phyloP scores from a whole-genome alignment of 345 rosid genomes.

The Leavenworthia alabamica region DNA sequence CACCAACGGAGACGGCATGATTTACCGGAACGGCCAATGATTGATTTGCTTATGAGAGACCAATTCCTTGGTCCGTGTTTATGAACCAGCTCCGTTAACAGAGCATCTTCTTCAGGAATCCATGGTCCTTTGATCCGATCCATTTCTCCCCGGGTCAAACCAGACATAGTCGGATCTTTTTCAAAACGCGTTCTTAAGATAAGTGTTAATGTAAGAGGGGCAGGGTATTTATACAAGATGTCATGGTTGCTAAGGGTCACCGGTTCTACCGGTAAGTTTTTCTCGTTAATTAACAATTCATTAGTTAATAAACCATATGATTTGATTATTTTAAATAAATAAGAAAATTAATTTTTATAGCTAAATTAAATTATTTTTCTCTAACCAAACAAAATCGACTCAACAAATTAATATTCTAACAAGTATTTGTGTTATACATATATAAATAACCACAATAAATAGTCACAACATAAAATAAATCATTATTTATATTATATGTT shows the following conservation, averaged over 20 bases:
- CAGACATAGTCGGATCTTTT: conserved; percentile 5
- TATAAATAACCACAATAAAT: background rate
- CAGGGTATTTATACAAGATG: conserved; percentile 22
- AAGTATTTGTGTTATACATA: too few species aligned
- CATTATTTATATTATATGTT: too few species aligned
- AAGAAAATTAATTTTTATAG: background rate
- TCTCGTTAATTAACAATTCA: conserved; percentile 16
- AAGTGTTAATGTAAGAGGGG: background rate
- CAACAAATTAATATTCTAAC: background rate
- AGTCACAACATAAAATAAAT: background rate
- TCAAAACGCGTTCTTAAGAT: conserved; percentile 6
- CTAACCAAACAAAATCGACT: background rate
- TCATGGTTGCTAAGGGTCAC: conserved; percentile 16
- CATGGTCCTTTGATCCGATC: conserved; percentile 98
- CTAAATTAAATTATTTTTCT: background rate
- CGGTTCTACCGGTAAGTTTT: conserved; percentile 26
- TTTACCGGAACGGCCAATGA: conserved; percentile 89
- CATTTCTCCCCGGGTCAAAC: conserved; percentile 31
- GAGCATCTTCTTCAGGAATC: conserved; percentile 90
- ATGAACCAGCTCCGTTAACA: conserved; percentile 53
- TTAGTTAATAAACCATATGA: background rate
- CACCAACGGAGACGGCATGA: conserved; percentile 94
- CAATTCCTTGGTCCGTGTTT: conserved; percentile 86
- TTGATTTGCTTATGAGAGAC: conserved; percentile 86
- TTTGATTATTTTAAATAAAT: background rate